Percentiles rank a stretch among this genome's conserved stretches.
These are phyloP conservation scores for Salinomyces thailandicus DNA, from an alignment of 2,329 filamentous ascomycete genomes.

Conservation along the genomic window DNA sequence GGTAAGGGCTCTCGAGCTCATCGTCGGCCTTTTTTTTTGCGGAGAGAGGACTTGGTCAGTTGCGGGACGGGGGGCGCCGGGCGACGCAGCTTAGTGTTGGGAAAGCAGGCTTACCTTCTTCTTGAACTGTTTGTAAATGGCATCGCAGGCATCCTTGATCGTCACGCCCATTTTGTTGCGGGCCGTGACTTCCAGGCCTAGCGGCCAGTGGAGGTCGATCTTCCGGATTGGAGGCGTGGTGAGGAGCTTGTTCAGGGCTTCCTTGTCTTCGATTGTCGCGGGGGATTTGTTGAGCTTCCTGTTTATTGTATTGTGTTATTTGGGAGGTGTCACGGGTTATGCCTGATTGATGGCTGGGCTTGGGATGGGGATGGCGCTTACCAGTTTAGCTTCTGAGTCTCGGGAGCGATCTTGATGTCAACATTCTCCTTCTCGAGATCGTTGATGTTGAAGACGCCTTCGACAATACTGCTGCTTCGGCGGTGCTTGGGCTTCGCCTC, in stretches of 20 bases:
- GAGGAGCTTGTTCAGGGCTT: conserved; percentile 70
- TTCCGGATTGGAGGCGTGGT: conserved; percentile 79
- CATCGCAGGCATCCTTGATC: conserved; percentile 92
- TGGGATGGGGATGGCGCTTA: conserved; percentile 37
- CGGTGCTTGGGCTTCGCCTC: conserved; percentile 53
- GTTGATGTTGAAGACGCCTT: conserved; percentile 70
- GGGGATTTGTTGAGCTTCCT: conserved; percentile 94
- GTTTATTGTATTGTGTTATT: no score
- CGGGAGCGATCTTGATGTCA: conserved; percentile 61
- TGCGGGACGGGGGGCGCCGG: no score
- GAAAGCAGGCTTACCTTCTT: conserved; percentile 60
- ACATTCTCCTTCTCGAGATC: conserved; percentile 70
- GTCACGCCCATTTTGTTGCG: conserved; percentile 90
- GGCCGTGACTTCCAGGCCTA: conserved; percentile 78
- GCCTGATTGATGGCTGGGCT: no score
- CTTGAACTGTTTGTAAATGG: conserved; percentile 92
- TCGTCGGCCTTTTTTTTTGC: conserved; percentile 91
- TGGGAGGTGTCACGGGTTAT: no score
- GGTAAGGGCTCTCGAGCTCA: conserved; percentile 76
- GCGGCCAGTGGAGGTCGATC: conserved; percentile 84
- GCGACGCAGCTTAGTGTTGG: not conserved
- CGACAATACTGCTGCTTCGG: conserved; percentile 55
- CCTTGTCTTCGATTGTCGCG: conserved; percentile 66
- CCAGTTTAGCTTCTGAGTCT: conserved; percentile 85
- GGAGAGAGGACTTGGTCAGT: no score